These are phyloP conservation scores for Phytophthora rubi DNA, from an alignment of 352 stramenopile genomes.

Conservation along the genomic window DNA sequence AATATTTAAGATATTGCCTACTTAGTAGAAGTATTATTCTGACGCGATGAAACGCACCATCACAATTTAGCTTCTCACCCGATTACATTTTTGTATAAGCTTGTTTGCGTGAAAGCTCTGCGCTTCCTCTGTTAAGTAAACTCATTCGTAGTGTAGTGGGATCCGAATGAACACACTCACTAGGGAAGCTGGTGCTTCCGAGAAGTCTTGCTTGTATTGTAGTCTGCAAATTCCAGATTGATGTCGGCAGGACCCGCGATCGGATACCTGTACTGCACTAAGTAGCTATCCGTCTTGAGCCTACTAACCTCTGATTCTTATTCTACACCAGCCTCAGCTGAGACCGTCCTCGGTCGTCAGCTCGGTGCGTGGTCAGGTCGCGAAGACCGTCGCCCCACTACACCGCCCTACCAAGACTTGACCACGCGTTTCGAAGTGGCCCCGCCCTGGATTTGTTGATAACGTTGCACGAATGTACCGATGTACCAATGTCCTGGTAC, in stretches of 20 bases:
- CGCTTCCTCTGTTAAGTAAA: too few species aligned
- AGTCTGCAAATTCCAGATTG: not conserved
- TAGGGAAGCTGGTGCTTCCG: not conserved
- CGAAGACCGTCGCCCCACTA: constrained; percentile 15
- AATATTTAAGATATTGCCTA: too few species aligned
- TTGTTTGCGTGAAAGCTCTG: too few species aligned
- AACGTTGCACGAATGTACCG: not conserved
- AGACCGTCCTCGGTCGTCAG: constrained; percentile 5
- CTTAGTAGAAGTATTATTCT: too few species aligned
- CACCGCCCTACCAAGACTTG: constrained; percentile 6
- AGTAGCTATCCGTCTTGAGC: not conserved
- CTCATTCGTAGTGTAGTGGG: not conserved
- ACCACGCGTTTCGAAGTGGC: constrained; percentile 1
- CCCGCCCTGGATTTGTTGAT: not conserved
- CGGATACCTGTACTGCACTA: not conserved
- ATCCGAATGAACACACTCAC: constrained; percentile 3
- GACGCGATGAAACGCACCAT: too few species aligned
- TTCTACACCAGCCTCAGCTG: not conserved
- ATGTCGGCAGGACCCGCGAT: not conserved
- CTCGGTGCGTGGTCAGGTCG: constrained; percentile 4
- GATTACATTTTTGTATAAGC: too few species aligned
- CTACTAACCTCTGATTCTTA: constrained; percentile 5
- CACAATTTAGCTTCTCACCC: too few species aligned
- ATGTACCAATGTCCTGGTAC: not conserved
- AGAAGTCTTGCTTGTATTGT: not conserved